phyloP scores from a whole-genome alignment of 169 alveolate species.

The Cryptosporidium ubiquitum region DNA sequence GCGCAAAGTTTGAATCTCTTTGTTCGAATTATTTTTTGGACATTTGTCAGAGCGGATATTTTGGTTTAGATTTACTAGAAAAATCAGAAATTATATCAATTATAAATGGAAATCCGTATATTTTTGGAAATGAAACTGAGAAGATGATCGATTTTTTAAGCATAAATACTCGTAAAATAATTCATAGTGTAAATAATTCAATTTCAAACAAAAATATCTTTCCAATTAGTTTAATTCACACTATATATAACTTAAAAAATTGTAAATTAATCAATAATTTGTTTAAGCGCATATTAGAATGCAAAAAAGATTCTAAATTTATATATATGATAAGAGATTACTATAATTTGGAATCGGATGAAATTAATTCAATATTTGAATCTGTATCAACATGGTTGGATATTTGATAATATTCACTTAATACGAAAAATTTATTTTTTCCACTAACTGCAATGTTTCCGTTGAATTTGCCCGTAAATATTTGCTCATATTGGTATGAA shows the following conservation, averaged over 20 bases:
- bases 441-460: not conserved
- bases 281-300: not conserved
- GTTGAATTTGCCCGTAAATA: not conserved
- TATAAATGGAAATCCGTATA: not conserved
- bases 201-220: too few species aligned
- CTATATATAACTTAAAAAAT: not conserved
- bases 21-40: conserved; percentile 28
- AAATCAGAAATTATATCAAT: conserved; percentile 8
- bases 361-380: conserved; percentile 1
- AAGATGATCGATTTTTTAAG: not conserved
- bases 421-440: not conserved
- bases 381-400: conserved; percentile 5
- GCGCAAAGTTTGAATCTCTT: not conserved
- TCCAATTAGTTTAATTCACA: conserved; percentile 8
- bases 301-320: conserved; percentile 1
- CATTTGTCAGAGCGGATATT: conserved; percentile 16
- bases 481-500: not conserved
- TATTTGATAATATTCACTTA: not conserved
- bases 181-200: not conserved
- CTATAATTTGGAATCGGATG: conserved; percentile 24
- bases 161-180: not conserved
- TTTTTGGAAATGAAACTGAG: not conserved
- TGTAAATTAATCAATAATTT: not conserved
- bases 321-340: not conserved
- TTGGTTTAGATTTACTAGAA: not conserved